phyloP scores from a whole-genome alignment of 192 early-diverging fungal species.

The Ambispora gerdemannii region DNA sequence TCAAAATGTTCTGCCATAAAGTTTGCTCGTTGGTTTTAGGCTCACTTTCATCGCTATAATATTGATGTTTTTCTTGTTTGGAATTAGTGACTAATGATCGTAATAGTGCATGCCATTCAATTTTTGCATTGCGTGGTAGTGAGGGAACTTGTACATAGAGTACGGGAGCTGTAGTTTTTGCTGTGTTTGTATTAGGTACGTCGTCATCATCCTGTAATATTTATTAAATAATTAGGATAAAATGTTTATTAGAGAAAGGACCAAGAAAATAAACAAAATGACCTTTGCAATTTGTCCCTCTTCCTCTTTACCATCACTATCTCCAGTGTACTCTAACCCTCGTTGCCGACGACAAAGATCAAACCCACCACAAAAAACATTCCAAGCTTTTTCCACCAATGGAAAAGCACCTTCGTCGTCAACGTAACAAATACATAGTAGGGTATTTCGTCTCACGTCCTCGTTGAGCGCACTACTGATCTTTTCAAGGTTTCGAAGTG shows the following conservation, averaged over 20 bases:
- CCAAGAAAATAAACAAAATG: background rate
- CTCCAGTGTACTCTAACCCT: background rate
- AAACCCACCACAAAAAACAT: background rate
- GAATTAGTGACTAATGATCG: too few relatives aligned
- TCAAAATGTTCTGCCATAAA: background rate
- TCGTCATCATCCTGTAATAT: background rate
- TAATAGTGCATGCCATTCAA: constrained; percentile 67
- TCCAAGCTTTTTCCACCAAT: constrained; percentile 41
- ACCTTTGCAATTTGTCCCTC: background rate
- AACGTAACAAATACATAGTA: constrained; percentile 62
- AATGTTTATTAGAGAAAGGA: too few relatives aligned
- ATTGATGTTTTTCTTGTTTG: constrained; percentile 35
- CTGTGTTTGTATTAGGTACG: background rate
- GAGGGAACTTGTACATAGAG: constrained; percentile 57
- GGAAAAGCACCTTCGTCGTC: constrained; percentile 33
- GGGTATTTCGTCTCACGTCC: constrained; percentile 38
- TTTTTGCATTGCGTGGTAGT: constrained; percentile 55
- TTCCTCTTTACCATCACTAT: background rate
- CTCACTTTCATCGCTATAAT: constrained; percentile 23
- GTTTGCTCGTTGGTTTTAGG: background rate
- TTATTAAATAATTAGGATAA: background rate
- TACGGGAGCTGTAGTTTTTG: constrained; percentile 34
- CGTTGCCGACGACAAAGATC: background rate
- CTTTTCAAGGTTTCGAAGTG: constrained; percentile 52
- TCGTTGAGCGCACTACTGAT: constrained; percentile 43